phyloP scores from a whole-genome alignment of 164 flowering plant genomes.

The Annona cherimola region DNA sequence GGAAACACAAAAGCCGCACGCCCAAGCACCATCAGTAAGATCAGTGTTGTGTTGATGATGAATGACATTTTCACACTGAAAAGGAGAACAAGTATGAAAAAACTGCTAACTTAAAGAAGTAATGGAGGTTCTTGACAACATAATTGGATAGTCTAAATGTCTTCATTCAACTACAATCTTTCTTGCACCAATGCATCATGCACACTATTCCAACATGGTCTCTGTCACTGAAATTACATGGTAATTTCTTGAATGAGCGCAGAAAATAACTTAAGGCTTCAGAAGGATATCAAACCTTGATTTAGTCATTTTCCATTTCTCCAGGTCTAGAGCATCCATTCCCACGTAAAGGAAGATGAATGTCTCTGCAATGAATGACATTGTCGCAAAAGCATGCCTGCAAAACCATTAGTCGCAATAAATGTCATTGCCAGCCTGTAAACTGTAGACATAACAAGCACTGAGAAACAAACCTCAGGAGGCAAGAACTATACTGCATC shows the following conservation, averaged over 20 bases:
- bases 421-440: not conserved
- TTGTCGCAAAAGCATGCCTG: constrained; percentile 84
- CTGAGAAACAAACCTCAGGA: too few relatives aligned
- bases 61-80: constrained; percentile 49
- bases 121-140: too few relatives aligned
- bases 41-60: constrained; percentile 33
- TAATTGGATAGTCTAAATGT: too few relatives aligned
- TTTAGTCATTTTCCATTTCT: constrained; percentile 72
- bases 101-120: too few relatives aligned
- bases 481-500: too few relatives aligned
- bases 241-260: not conserved
- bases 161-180: too few relatives aligned
- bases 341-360: constrained; percentile 91
- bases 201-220: not conserved
- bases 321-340: constrained; percentile 80
- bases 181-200: too few relatives aligned
- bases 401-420: constrained; percentile 2
- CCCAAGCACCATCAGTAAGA: constrained; percentile 52
- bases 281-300: constrained; percentile 34
- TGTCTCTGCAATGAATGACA: constrained; percentile 82
- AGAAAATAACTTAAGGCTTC: not conserved
- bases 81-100: not conserved
- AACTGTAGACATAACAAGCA: too few relatives aligned
- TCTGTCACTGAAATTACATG: not conserved
- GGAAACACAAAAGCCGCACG: constrained; percentile 96